Evolutionary conservation across 2,329 filamentous ascomycete species (phyloP).

Genomic region (Incumbomyces delicatus): DNA sequence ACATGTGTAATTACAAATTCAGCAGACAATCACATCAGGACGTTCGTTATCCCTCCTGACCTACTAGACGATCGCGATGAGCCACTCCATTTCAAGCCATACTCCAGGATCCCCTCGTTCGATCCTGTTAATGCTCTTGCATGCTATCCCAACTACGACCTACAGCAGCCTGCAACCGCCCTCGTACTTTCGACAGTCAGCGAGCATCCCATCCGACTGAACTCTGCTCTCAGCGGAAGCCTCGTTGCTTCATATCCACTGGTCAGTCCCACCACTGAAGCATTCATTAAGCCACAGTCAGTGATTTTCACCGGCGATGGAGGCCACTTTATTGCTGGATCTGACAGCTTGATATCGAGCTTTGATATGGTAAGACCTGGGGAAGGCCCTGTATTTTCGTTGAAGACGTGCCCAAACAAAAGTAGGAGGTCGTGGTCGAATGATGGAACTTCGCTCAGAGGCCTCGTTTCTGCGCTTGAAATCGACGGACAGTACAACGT

Average conservation of each 20-base stretch:
- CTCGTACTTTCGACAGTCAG: constrained; percentile 43
- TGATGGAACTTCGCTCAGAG: constrained; percentile 38
- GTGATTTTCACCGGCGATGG: constrained; percentile 44
- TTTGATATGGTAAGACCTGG: constrained; percentile 46
- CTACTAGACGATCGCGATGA: constrained; percentile 32
- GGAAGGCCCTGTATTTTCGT: constrained; percentile 36
- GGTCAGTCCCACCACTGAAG: constrained; percentile 46
- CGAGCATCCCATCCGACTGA: constrained; percentile 47
- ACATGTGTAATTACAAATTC: constrained; percentile 47
- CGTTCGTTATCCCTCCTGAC: constrained; percentile 44
- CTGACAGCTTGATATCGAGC: constrained; percentile 41
- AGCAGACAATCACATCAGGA: constrained; percentile 41
- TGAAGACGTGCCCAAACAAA: constrained; percentile 37
- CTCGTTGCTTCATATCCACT: constrained; percentile 45
- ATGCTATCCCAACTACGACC: constrained; percentile 45
- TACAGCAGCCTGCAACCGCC: constrained; percentile 40
- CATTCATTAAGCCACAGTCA: constrained; percentile 44
- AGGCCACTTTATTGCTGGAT: constrained; percentile 48
- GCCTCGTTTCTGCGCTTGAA: constrained; percentile 44
- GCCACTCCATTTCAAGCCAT: constrained; percentile 34
- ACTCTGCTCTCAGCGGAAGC: constrained; percentile 43
- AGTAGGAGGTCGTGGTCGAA: constrained; percentile 9
- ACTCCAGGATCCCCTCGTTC: constrained; percentile 35
- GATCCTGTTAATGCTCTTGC: constrained; percentile 46
- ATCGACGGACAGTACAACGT: constrained; percentile 35